A percentile compares a stretch with the other conserved stretches of the same genome.
Conservation (phyloP, 371 early-diverging fungal species). For the Rhizomucor miehei region DNA sequence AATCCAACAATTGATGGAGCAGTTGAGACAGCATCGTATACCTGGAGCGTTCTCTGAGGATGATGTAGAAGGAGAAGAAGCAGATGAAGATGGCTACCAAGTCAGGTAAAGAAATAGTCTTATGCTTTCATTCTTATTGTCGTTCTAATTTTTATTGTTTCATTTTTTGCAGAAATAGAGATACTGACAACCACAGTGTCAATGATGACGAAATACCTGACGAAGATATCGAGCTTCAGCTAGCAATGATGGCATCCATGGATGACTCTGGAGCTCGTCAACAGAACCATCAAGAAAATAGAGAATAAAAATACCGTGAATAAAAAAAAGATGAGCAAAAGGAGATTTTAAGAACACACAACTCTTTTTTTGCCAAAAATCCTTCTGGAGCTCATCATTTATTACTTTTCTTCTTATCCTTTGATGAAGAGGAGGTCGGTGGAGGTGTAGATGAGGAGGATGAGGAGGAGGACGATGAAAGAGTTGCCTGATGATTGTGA, state of each 20-base stretch:
- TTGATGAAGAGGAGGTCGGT: background rate
- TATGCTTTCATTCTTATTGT: no score
- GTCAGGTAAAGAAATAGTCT: no score
- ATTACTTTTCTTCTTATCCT: no score
- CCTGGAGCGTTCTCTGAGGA: constrained; percentile 43
- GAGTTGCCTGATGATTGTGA: no score
- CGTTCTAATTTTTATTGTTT: no score
- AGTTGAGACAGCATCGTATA: constrained; percentile 12
- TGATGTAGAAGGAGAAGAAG: constrained; percentile 1
- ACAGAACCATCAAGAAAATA: constrained; percentile 1
- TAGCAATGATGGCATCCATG: constrained; percentile 11
- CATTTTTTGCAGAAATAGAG: no score
- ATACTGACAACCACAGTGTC: constrained; percentile 1
- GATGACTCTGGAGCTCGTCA: constrained; percentile 7
- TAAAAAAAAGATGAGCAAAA: background rate
- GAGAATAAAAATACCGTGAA: background rate
- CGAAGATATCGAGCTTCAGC: background rate
- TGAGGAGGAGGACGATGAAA: background rate
- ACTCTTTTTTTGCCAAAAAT: no score
- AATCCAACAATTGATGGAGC: constrained; percentile 16
- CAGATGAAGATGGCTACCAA: no score
- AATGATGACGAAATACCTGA: constrained; percentile 9
- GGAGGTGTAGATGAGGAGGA: background rate
- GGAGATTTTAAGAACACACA: no score
- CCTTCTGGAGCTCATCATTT: no score